These are phyloP conservation scores for Podaxis sp. DNA, from an alignment of 768 basidiomycete genomes.

Conservation along the genomic window DNA sequence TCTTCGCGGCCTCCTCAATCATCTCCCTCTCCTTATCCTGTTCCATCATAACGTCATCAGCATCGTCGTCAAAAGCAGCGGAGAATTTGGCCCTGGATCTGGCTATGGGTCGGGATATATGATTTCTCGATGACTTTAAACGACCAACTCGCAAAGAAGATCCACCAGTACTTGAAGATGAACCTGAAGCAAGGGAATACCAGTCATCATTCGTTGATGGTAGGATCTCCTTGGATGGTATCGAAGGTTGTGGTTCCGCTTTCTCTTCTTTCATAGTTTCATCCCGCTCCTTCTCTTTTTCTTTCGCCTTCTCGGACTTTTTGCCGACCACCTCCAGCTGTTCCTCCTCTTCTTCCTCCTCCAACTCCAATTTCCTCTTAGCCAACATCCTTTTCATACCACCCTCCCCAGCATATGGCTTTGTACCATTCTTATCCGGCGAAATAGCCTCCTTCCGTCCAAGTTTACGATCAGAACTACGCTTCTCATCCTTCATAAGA, in stretches of 20 bases:
- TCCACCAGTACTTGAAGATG: conserved; percentile 23
- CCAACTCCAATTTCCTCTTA: conserved; percentile 55
- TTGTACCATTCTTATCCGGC: conserved; percentile 50
- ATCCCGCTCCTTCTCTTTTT: conserved; percentile 18
- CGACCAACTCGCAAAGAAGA: conserved; percentile 71
- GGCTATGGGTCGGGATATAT: conserved; percentile 55
- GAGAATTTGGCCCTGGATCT: conserved; percentile 57
- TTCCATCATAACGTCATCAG: conserved; percentile 45
- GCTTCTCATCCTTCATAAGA: conserved; percentile 59
- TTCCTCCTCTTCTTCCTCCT: conserved; percentile 38
- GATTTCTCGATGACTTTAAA: conserved; percentile 51
- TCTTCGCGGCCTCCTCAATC: conserved; percentile 56
- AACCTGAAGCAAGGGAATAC: conserved; percentile 30
- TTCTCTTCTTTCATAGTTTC: conserved; percentile 16
- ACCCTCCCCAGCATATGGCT: conserved; percentile 78
- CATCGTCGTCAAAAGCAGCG: conserved; percentile 54
- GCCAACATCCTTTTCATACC: conserved; percentile 78
- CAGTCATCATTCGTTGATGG: conserved; percentile 29
- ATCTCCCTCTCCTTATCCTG: conserved; percentile 40
- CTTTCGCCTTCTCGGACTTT: conserved; percentile 14
- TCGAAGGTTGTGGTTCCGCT: not conserved
- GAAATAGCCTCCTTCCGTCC: conserved; percentile 38
- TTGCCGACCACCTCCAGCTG: conserved; percentile 27
- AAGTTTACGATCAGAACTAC: conserved; percentile 41
- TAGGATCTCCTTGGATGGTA: conserved; percentile 11